A percentile compares a stretch with the other conserved stretches of the same genome.
Evolutionary conservation across 129 eudicot genomes (phyloP).

Genomic region (Centaurea solstitialis): DNA sequence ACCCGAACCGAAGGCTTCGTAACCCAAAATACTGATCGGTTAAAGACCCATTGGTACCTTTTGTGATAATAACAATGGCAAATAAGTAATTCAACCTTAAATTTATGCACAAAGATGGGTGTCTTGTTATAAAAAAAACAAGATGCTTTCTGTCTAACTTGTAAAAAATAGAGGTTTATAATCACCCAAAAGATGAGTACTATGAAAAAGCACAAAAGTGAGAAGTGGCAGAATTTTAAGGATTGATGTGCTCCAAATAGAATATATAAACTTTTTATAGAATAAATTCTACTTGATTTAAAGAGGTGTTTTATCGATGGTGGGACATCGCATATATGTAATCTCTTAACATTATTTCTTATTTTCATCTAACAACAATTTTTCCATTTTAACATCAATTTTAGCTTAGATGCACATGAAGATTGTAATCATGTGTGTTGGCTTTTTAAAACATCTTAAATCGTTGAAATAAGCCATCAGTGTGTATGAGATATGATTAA

Average conservation of each 20-base stretch:
- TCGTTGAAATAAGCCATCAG: no score
- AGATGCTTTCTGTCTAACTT: neutral
- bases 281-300: neutral
- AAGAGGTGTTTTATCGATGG: neutral
- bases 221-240: neutral
- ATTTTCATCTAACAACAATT: no score
- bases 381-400: no score
- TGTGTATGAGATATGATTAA: no score
- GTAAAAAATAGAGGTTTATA: conserved; percentile 2
- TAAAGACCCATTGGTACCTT: neutral
- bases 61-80: neutral
- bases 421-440: no score
- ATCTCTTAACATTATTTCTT: neutral
- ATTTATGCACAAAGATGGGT: neutral
- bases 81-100: neutral
- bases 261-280: neutral
- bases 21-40: neutral
- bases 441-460: no score
- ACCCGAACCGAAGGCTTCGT: neutral
- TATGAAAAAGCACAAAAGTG: neutral
- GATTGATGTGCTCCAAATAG: neutral
- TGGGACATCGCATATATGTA: neutral
- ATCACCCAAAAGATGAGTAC: neutral
- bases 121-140: neutral
- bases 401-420: no score